A percentile compares a stretch with the other conserved stretches of the same genome.
Evolutionary conservation across 768 basidiomycete species (phyloP).

Genomic region (Candolleomyces aberdarensis): DNA sequence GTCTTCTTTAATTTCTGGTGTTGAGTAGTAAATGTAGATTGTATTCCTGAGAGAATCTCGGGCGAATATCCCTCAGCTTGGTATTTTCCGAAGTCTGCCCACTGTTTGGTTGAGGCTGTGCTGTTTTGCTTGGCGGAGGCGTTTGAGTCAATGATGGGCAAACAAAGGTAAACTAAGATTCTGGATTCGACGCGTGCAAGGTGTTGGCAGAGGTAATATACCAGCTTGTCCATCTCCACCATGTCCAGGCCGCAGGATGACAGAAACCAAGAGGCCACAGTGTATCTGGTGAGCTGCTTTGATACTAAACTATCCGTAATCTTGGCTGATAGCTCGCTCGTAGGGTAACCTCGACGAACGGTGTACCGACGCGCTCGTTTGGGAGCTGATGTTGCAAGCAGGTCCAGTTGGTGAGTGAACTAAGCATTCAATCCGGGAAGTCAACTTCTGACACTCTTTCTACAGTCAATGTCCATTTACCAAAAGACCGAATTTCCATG

Average conservation of each 20-base stretch:
- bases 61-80: not conserved
- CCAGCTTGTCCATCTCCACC: conserved; percentile 11
- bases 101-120: not conserved
- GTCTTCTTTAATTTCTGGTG: not conserved
- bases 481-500: conserved; percentile 98
- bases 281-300: conserved; percentile 64
- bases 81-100: not conserved
- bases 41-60: not conserved
- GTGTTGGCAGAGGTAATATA: not conserved
- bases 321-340: conserved; percentile 6
- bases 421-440: no score
- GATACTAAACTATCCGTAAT: not conserved
- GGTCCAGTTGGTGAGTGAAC: conserved; percentile 85
- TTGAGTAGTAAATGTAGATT: not conserved
- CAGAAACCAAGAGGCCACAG: conserved; percentile 88
- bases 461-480: conserved; percentile 93
- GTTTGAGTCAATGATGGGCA: not conserved
- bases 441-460: not conserved
- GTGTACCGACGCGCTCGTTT: conserved; percentile 88
- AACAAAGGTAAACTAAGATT: not conserved
- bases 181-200: not conserved
- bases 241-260: conserved; percentile 82
- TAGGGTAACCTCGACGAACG: conserved; percentile 98
- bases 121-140: not conserved
- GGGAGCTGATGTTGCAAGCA: conserved; percentile 99